Percentiles rank a stretch among this genome's conserved stretches.
These are phyloP conservation scores for Boletales sp. DNA, from an alignment of 768 basidiomycete species.

Conservation along the genomic window DNA sequence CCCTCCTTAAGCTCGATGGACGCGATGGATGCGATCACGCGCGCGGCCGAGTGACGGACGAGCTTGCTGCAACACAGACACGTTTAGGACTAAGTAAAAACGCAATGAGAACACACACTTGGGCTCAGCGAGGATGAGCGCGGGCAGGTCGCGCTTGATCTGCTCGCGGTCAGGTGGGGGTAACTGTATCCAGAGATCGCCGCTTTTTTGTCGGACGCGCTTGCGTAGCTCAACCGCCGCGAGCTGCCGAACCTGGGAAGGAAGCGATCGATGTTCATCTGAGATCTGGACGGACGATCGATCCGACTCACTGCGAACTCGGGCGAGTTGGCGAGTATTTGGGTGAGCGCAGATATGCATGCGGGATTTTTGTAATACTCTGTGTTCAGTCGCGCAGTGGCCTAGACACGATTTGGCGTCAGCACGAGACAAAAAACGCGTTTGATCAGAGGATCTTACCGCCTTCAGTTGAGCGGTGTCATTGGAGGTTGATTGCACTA, in stretches of 20 bases:
- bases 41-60: conserved; percentile 89
- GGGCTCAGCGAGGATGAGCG: conserved; percentile 71
- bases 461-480: conserved; percentile 89
- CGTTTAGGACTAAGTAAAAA: neutral
- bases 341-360: conserved; percentile 89
- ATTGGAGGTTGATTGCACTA: conserved; percentile 75
- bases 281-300: conserved; percentile 7
- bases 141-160: conserved; percentile 82
- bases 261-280: conserved; percentile 3
- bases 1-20: conserved; percentile 77
- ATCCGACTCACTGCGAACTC: conserved; percentile 67
- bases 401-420: conserved; percentile 44
- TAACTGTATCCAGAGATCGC: conserved; percentile 76
- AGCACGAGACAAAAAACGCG: conserved; percentile 15
- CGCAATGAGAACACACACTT: conserved; percentile 47
- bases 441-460: conserved; percentile 49
- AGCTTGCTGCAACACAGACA: conserved; percentile 55
- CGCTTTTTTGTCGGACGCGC: conserved; percentile 77
- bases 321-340: conserved; percentile 82
- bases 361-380: conserved; percentile 89
- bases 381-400: conserved; percentile 86
- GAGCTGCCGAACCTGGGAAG: conserved; percentile 83
- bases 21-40: conserved; percentile 91
- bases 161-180: conserved; percentile 65
- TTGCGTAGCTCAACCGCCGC: conserved; percentile 97